Conservation (phyloP, 208 protist genomes). For the Phytomonas sp. region DNA sequence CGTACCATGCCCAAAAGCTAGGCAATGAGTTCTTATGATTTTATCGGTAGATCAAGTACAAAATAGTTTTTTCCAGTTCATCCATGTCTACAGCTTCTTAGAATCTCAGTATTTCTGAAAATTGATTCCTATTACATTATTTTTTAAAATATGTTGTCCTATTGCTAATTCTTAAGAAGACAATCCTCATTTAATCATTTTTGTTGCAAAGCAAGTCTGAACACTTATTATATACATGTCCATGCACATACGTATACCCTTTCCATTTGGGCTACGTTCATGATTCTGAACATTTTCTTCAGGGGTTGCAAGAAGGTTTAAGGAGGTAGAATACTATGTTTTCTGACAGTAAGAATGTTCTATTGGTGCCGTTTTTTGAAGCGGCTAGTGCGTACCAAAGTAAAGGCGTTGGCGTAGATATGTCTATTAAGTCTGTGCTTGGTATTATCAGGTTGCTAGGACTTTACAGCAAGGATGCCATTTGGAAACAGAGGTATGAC, state of each 20-base stretch:
- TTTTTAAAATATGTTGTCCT: not conserved
- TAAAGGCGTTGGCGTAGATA: slow-evolving; percentile 77
- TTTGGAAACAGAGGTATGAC: slow-evolving; percentile 27
- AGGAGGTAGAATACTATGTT: slow-evolving; percentile 12
- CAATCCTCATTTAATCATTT: not conserved
- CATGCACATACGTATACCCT: not conserved
- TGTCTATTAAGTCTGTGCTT: slow-evolving; percentile 67
- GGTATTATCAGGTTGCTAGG: slow-evolving; percentile 50
- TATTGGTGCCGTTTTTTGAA: slow-evolving; percentile 29
- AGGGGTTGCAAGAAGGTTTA: not conserved
- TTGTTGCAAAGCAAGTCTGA: not conserved
- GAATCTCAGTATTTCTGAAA: not conserved
- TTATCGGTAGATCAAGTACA: not conserved
- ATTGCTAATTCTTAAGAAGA: not conserved
- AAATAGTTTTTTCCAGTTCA: not conserved
- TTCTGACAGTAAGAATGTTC: slow-evolving; percentile 12
- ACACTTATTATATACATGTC: not conserved
- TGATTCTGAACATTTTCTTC: not conserved
- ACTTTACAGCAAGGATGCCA: slow-evolving; percentile 31
- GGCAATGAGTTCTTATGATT: not conserved
- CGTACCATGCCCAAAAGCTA: not conserved
- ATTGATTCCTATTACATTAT: not conserved
- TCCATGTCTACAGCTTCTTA: not conserved
- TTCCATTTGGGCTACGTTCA: not conserved
- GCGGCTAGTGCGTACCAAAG: slow-evolving; percentile 51